Evolutionary conservation across 2,329 filamentous ascomycete genomes (phyloP).

Genomic region (Gnomoniopsis smithogilvyi): DNA sequence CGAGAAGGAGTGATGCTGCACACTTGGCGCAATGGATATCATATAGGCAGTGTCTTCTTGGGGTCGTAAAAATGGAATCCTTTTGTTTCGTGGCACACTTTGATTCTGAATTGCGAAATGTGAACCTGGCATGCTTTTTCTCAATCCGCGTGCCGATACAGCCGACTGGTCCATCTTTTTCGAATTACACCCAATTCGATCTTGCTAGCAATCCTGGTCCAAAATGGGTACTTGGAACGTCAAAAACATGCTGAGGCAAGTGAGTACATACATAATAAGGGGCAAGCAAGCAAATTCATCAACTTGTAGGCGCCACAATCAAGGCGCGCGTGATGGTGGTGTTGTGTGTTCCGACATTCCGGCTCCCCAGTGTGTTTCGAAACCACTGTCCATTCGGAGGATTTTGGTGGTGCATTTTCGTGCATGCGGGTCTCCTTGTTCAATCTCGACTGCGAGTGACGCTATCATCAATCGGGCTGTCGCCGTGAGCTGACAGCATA

Average conservation of each 20-base stretch:
- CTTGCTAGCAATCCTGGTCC: no score
- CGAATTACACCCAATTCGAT: no score
- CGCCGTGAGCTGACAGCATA: no score
- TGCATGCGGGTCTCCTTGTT: neutral
- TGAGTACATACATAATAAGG: no score
- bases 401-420: neutral
- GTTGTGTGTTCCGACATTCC: no score
- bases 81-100: neutral
- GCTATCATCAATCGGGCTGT: conserved; percentile 2
- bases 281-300: no score
- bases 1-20: conserved; percentile 11
- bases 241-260: no score
- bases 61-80: conserved; percentile 3
- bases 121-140: neutral
- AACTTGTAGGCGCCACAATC: neutral
- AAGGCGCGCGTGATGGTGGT: neutral
- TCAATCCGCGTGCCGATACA: neutral
- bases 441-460: conserved; percentile 1
- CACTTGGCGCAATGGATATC: conserved; percentile 5
- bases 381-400: conserved; percentile 1
- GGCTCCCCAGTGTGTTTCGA: neutral
- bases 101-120: neutral
- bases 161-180: neutral
- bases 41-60: conserved; percentile 15
- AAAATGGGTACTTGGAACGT: no score